Percentiles rank a stretch among this genome's conserved stretches.
These are phyloP conservation scores for Lentithecium fluviatile DNA, from an alignment of 495 filamentous ascomycete species.

Conservation along the genomic window DNA sequence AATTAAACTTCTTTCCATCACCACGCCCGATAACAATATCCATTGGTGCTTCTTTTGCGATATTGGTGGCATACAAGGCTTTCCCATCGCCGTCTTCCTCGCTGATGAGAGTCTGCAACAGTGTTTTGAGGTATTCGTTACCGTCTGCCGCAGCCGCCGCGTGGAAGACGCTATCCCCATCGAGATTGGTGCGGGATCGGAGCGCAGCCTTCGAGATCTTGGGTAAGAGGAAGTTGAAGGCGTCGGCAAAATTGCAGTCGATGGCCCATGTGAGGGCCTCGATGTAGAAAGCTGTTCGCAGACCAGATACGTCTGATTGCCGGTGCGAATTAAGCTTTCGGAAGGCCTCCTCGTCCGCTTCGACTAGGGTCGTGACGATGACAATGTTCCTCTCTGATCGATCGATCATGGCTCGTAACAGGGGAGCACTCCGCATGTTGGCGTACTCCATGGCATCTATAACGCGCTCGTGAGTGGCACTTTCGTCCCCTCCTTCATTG, in stretches of 20 bases:
- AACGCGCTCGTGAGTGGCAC: not conserved
- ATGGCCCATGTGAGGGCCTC: not conserved
- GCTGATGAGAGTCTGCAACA: too few species aligned
- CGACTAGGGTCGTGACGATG: too few species aligned
- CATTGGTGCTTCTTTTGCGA: too few species aligned
- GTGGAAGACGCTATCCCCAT: not conserved
- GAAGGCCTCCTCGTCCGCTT: too few species aligned
- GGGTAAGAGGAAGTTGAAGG: not conserved
- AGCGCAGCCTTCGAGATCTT: not conserved
- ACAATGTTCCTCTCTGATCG: not conserved
- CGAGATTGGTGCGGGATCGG: not conserved
- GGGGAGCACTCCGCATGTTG: not conserved
- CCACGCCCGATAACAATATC: too few species aligned
- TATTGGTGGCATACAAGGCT: too few species aligned
- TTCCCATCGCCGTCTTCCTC: too few species aligned
- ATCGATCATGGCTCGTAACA: not conserved
- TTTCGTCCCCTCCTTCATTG: too few species aligned
- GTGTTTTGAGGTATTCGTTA: too few species aligned
- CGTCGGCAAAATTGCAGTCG: not conserved
- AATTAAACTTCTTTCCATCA: too few species aligned
- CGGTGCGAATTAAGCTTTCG: not conserved
- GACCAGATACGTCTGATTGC: not conserved
- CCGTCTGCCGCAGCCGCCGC: too few species aligned
- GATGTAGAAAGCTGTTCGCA: constrained; percentile 1
- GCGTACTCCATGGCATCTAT: not conserved